Evolutionary conservation across 208 protist species (phyloP), one percentile per base, ranked within the genome.

Genomic region (Angomonas deanei): DNA sequence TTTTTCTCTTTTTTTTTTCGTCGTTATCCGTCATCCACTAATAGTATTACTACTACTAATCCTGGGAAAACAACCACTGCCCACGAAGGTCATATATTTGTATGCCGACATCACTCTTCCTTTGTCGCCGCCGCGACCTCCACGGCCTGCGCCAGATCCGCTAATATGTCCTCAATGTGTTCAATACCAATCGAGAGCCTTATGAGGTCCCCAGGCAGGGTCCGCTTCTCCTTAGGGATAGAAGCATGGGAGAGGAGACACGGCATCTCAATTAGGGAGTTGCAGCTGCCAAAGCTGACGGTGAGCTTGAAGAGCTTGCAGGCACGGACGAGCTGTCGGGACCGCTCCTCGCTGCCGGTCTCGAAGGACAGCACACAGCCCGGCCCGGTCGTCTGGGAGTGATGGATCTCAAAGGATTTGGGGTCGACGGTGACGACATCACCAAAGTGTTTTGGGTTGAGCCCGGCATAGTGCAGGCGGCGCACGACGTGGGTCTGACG

Each of bases 101-200:
- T 49, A 27, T 64, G 33, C 17, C n/a, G 34, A 46, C 30, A 13
- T 55, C n/a, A 2, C 3, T 30, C 42, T n/a, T 64, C 30, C 64
- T 64, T n/a, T n/a, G 66, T 24, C 13, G 62, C 26, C 21, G 72
- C 72, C 3, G 80, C 78, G 26, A 76, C 74, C 38, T 83, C 85
- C 15, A 97, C 70, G 27, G 93, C 93, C 56, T 84, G 68, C 15
- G 72, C 60, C 1, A 98, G 67, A 74, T 98, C 95, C 0, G 66
- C 74, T 21, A 98, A 48, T 17, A 98, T 81, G 68, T 98, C 97
- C 32, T 93, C 77, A 46, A 84, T 74, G 52, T 98, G 88, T 70
- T 98, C 96, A 70, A 98, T 92, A 42, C 97, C 97, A 46, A 97
- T 76, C n/a, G 85, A 96, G 11, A 97, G 72, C 11, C 97, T 77